Evolutionary conservation across 164 flowering plant species (phyloP), one percentile per base, ranked within the genome.

Genomic region (Dillenia turbinata): DNA sequence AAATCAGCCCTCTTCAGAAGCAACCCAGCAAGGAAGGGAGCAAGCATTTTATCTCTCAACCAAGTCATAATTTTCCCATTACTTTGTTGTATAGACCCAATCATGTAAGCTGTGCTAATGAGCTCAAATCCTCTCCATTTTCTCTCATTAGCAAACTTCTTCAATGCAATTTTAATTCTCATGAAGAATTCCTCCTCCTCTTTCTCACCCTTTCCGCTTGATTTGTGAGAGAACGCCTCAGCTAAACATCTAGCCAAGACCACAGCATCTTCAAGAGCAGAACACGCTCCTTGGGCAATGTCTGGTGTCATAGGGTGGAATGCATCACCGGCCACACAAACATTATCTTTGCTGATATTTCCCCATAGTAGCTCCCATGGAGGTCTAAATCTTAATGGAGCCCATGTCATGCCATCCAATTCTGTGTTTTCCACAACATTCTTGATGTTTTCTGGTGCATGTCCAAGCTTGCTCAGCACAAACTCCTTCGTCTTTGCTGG

Each of bases 261-360:
- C 44, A 83, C 66, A 9, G 71, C 80, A 49, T 80, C 87, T 69
- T 83, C 87, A 46, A 83, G 52, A 10, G 87, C 81, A 1, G 71
- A 22, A 54, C 87, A 76, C 3, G 69, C 84, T 1, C 87, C 87
- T 68, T 83, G 84, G 52, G 78, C 87, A 2, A 80, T 47, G 50
- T 83, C 83, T 10, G 75, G 84, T n/a, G 73, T 81, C 83, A 79
- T 80, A 24, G 77, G 75, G 60, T 73, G 84, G 24, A 71, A 53
- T 3, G 81, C 81, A 54, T 75, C 81, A 2, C 87, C 87, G 0
- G 80, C 80, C 12, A 81, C 73, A 56, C 77, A 77, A 1, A 75
- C 78, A 66, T 71, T 76, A 15, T 64, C 82, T 49, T 69, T 75
- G 58, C 68, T 60, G 43, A 79, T 79, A 56, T 73, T 67, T 19